These are phyloP conservation scores for Phylloporus sp. DNA, from an alignment of 768 basidiomycete genomes.

Conservation along the genomic window DNA sequence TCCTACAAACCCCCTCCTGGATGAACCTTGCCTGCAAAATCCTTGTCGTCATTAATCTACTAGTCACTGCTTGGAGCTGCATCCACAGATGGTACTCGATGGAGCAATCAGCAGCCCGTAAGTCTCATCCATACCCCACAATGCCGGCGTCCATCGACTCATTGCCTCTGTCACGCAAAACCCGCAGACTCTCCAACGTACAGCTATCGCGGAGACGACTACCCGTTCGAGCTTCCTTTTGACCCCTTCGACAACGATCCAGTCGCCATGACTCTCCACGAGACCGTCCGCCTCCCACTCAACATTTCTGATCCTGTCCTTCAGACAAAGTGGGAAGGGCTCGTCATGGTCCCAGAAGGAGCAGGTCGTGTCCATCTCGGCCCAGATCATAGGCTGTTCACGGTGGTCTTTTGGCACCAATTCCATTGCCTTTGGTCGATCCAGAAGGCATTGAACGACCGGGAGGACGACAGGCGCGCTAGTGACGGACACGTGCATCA, in stretches of 20 bases:
- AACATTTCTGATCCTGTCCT: conserved; percentile 5
- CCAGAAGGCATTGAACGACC: conserved; percentile 10
- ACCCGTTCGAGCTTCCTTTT: conserved; percentile 8
- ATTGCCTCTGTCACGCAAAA: background rate
- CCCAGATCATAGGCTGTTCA: conserved; percentile 12
- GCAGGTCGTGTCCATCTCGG: conserved; percentile 10
- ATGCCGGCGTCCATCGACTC: background rate
- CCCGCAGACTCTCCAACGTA: background rate
- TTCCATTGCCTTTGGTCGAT: conserved; percentile 15
- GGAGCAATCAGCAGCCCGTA: too few species aligned
- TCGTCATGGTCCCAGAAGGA: conserved; percentile 8
- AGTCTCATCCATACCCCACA: too few species aligned
- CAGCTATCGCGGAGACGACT: conserved; percentile 11
- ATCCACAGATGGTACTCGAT: too few species aligned
- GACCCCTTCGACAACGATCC: background rate
- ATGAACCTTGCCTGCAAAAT: too few species aligned
- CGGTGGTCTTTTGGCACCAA: conserved; percentile 8
- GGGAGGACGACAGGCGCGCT: conserved; percentile 1
- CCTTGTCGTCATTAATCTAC: too few species aligned
- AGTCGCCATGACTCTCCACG: conserved; percentile 14
- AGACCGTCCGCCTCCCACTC: conserved; percentile 7
- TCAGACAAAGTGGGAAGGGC: conserved; percentile 7
- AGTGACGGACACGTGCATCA: conserved; percentile 10
- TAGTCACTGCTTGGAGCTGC: too few species aligned
- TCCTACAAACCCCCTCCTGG: too few species aligned